Evolutionary conservation across 176 grass and related monocot genomes (phyloP).

Genomic region (Cocos nucifera): DNA sequence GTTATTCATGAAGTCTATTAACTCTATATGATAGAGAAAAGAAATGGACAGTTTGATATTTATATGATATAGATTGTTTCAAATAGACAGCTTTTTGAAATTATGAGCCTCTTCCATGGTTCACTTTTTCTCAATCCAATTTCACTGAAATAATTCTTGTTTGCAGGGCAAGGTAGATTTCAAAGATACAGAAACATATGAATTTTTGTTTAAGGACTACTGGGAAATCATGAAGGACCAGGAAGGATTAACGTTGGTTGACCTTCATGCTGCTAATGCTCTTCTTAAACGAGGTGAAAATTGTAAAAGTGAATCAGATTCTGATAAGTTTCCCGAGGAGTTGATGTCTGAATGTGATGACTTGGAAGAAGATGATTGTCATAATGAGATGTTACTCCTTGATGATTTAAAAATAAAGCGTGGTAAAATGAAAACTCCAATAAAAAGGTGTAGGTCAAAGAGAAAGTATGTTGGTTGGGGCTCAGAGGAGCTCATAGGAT

Average conservation of each 20-base stretch:
- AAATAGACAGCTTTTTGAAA: too few species aligned
- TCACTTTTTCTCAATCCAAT: neutral
- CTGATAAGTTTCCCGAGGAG: slow-evolving; percentile 26
- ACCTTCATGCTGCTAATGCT: slow-evolving; percentile 47
- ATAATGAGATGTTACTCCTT: slow-evolving; percentile 22
- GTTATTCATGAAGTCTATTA: too few species aligned
- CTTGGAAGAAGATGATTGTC: slow-evolving; percentile 15
- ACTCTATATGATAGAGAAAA: too few species aligned
- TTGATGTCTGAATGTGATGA: slow-evolving; percentile 19
- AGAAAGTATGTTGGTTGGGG: slow-evolving; percentile 68
- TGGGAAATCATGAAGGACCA: slow-evolving; percentile 61
- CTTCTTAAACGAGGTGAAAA: slow-evolving; percentile 36
- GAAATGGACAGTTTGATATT: too few species aligned
- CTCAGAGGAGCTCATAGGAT: slow-evolving; percentile 53
- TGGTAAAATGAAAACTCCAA: slow-evolving; percentile 27
- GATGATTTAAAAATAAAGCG: slow-evolving; percentile 21
- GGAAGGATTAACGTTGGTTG: slow-evolving; percentile 42
- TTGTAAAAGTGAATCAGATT: slow-evolving; percentile 25
- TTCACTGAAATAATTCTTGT: neutral
- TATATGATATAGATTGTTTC: too few species aligned
- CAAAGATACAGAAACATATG: slow-evolving; percentile 17
- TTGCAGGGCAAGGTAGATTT: slow-evolving; percentile 39
- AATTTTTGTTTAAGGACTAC: slow-evolving; percentile 76
- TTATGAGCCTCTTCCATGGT: neutral
- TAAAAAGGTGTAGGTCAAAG: slow-evolving; percentile 43